Percentiles rank a stretch among this genome's conserved stretches.
Evolutionary conservation across 176 grass and related monocot genomes (phyloP).

Genomic region (Phragmites australis): DNA sequence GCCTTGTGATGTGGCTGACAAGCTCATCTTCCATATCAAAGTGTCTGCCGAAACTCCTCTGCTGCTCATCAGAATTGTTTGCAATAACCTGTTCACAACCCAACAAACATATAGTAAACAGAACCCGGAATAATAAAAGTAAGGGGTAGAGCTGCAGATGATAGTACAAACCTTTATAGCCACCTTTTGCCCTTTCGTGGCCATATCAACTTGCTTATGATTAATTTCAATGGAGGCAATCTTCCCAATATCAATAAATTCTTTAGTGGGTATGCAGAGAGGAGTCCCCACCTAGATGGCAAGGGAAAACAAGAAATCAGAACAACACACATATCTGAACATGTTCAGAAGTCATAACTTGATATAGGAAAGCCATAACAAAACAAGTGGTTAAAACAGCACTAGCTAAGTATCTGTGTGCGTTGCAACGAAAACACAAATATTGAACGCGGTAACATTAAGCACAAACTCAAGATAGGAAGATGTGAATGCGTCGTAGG

Average conservation of each 20-base stretch:
- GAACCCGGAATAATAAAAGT: not conserved
- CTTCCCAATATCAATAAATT: slow-evolving; percentile 83
- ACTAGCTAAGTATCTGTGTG: too few species aligned
- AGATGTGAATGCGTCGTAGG: too few species aligned
- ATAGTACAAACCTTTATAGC: slow-evolving; percentile 65
- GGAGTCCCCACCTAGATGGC: slow-evolving; percentile 73
- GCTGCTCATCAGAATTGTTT: slow-evolving; percentile 75
- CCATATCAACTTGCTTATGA: slow-evolving; percentile 80
- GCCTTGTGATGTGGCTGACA: slow-evolving; percentile 75
- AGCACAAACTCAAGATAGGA: too few species aligned
- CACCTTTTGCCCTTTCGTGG: slow-evolving; percentile 90
- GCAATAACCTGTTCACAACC: slow-evolving; percentile 54
- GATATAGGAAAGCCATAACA: not conserved
- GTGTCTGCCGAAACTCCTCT: slow-evolving; percentile 78
- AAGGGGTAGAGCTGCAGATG: not conserved
- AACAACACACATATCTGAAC: slow-evolving; percentile 3
- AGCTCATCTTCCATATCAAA: slow-evolving; percentile 92
- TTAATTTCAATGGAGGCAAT: slow-evolving; percentile 91
- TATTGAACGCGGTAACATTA: too few species aligned
- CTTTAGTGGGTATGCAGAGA: slow-evolving; percentile 70
- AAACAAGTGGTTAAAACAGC: not conserved
- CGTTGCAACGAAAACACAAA: too few species aligned
- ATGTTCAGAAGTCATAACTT: not conserved
- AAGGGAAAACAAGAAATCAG: slow-evolving; percentile 5
- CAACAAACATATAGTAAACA: slow-evolving; percentile 24